phyloP scores from a whole-genome alignment of 169 alveolate species.

The Nephromyces sp. region DNA sequence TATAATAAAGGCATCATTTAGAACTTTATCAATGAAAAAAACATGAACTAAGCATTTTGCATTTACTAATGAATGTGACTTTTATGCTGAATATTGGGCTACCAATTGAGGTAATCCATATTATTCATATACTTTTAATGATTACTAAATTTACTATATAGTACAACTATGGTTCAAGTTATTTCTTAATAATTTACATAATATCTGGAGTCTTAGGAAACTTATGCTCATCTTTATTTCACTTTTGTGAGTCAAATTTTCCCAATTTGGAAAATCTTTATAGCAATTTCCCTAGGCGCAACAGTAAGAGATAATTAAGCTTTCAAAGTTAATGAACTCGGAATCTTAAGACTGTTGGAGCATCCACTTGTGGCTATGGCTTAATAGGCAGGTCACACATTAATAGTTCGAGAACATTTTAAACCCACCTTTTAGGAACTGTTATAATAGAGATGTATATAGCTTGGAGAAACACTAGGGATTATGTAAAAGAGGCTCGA shows the following conservation, averaged over 20 bases:
- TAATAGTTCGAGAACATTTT: background rate
- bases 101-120: background rate
- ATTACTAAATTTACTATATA: too few relatives aligned
- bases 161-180: background rate
- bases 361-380: background rate
- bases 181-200: background rate
- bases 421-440: background rate
- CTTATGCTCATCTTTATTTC: background rate
- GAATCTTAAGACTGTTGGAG: background rate
- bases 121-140: too few relatives aligned
- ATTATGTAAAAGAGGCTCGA: background rate
- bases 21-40: too few relatives aligned
- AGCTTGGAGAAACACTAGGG: background rate
- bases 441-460: background rate
- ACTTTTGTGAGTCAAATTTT: background rate
- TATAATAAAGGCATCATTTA: too few relatives aligned
- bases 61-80: background rate
- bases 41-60: background rate
- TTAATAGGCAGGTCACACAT: background rate
- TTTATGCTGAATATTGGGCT: background rate
- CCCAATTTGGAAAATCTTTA: too few relatives aligned
- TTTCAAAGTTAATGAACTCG: too few relatives aligned
- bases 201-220: background rate
- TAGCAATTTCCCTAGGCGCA: too few relatives aligned
- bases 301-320: too few relatives aligned